Evolutionary conservation across 1,284 basidiomycete species (phyloP).

Genomic region (Ganoderma lingzhi): DNA sequence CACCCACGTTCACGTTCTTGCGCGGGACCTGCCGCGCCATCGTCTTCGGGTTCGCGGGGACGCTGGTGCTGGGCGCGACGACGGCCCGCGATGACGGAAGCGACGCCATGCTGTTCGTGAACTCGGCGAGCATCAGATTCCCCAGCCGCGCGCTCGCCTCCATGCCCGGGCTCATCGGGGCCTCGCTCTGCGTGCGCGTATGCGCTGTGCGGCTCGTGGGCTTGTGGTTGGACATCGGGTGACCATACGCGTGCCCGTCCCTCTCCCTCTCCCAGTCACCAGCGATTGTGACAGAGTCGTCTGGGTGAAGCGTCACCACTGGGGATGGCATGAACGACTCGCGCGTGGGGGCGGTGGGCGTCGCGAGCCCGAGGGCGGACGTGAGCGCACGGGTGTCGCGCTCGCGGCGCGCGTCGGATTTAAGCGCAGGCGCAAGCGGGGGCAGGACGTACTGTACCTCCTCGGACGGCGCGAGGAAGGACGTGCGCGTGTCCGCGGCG

Average conservation of each 20-base stretch:
- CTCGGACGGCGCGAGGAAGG: conserved; percentile 42
- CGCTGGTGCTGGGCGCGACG: conserved; percentile 24
- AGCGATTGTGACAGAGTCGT: conserved; percentile 73
- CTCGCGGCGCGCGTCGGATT: conserved; percentile 53
- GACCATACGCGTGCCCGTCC: background rate
- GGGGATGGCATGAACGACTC: conserved; percentile 40
- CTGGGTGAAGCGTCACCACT: conserved; percentile 70
- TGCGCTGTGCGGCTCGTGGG: conserved; percentile 11
- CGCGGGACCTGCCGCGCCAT: conserved; percentile 27
- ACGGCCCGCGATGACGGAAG: conserved; percentile 42
- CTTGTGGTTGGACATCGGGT: background rate
- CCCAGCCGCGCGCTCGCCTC: conserved; percentile 60
- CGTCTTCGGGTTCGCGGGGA: conserved; percentile 6
- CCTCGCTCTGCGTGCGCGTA: conserved; percentile 32
- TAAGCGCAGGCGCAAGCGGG: conserved; percentile 45
- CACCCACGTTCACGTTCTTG: conserved; percentile 29
- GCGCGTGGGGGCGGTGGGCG: conserved; percentile 45
- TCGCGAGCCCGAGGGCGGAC: conserved; percentile 59
- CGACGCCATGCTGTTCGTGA: conserved; percentile 48
- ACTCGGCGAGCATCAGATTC: conserved; percentile 67
- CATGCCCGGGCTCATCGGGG: conserved; percentile 41
- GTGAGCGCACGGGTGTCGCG: conserved; percentile 61
- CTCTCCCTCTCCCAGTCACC: conserved; percentile 45
- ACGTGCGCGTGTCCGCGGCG: conserved; percentile 20
- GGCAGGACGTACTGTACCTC: conserved; percentile 40